Evolutionary conservation across 2,329 filamentous ascomycete species (phyloP).

Genomic region (Fragosphaeria purpurea): DNA sequence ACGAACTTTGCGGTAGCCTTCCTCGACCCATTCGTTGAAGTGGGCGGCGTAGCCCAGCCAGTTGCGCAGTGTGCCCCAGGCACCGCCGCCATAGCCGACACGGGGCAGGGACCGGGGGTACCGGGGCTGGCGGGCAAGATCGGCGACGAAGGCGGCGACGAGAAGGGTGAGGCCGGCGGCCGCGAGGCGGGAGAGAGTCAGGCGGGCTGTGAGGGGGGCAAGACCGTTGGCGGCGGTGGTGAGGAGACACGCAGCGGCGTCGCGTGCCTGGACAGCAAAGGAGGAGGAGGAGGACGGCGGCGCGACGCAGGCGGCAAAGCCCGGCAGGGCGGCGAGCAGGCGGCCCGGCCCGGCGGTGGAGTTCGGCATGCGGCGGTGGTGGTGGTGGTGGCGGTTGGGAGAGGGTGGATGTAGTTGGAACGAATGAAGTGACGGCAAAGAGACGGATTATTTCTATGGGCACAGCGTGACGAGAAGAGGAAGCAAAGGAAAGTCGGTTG

Average conservation of each 20-base stretch:
- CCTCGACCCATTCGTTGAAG: constrained; percentile 29
- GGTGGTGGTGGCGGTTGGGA: too few species aligned
- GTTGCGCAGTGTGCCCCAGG: constrained; percentile 28
- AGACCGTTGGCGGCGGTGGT: neutral
- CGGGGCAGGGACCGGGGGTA: constrained; percentile 30
- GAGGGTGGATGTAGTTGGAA: too few species aligned
- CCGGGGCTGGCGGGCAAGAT: constrained; percentile 27
- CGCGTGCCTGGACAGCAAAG: neutral
- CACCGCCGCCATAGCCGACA: constrained; percentile 29
- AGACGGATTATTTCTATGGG: too few species aligned
- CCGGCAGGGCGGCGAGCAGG: neutral
- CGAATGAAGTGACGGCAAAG: too few species aligned
- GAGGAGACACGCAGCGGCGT: too few species aligned
- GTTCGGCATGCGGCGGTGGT: too few species aligned
- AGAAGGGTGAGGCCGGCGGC: constrained; percentile 23
- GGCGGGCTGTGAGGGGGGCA: neutral
- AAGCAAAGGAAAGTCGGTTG: too few species aligned
- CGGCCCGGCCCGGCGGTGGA: too few species aligned
- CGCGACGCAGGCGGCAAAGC: neutral
- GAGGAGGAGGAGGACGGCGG: neutral
- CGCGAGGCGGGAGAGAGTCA: constrained; percentile 22
- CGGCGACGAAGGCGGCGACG: constrained; percentile 28
- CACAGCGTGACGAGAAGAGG: too few species aligned
- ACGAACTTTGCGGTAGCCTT: constrained; percentile 32
- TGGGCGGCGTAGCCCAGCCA: constrained; percentile 27